These are phyloP conservation scores for Tetraselmis chui DNA, from an alignment of 139 green algal genomes.

Conservation along the genomic window DNA sequence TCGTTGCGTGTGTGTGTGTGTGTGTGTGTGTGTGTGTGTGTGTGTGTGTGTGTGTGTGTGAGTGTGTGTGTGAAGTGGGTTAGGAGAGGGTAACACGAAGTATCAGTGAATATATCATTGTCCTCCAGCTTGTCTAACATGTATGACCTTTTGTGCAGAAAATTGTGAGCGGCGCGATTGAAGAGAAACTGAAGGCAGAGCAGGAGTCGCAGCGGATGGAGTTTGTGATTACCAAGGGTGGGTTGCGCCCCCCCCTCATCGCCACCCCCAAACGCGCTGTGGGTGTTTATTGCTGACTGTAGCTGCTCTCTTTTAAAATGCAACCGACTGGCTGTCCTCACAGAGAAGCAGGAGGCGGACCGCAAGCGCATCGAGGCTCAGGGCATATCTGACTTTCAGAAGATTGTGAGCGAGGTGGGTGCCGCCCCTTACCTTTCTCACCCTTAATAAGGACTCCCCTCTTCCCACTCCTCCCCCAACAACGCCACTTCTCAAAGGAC, in stretches of 20 bases:
- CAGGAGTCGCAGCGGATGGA: constrained; percentile 28
- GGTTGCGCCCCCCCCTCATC: too few species aligned
- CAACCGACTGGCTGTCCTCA: background rate
- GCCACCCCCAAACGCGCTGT: too few species aligned
- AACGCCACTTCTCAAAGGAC: too few species aligned
- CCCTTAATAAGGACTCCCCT: background rate
- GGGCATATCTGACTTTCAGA: constrained; percentile 24
- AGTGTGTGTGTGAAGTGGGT: constrained; percentile 13
- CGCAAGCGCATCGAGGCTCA: constrained; percentile 23
- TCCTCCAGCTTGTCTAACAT: background rate
- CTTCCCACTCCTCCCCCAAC: background rate
- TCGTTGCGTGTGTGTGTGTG: constrained; percentile 16
- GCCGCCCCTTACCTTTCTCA: background rate
- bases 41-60: constrained; percentile 8
- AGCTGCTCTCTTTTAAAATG: too few species aligned
- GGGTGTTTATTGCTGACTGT: background rate
- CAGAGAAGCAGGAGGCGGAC: constrained; percentile 22
- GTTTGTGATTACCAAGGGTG: constrained; percentile 21
- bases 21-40: background rate
- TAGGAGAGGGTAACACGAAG: constrained; percentile 13
- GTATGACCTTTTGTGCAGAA: background rate
- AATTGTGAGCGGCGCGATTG: constrained; percentile 14
- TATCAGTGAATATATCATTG: constrained; percentile 8
- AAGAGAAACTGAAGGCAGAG: constrained; percentile 21
- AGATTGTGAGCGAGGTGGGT: constrained; percentile 11